Evolutionary conservation across 768 basidiomycete species (phyloP).

Genomic region (Botryobasidium botryosum): DNA sequence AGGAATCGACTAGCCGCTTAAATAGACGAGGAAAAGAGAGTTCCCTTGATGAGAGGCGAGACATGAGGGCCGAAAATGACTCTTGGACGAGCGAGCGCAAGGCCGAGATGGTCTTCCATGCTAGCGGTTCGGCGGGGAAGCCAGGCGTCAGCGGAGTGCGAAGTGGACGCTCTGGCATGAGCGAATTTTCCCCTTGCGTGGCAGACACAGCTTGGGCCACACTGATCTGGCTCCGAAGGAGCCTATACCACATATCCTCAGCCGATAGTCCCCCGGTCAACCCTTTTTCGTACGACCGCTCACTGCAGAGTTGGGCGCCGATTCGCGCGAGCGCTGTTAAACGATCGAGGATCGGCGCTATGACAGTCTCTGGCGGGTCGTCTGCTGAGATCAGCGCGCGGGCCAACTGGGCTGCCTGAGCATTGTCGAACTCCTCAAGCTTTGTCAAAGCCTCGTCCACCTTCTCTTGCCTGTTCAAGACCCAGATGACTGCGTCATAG

Average conservation of each 20-base stretch:
- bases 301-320: conserved; percentile 52
- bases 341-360: conserved; percentile 28
- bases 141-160: too few species aligned
- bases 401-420: conserved; percentile 10
- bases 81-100: conserved; percentile 66
- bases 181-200: conserved; percentile 12
- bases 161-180: too few species aligned
- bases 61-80: conserved; percentile 69
- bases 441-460: conserved; percentile 49
- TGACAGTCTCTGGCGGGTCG: conserved; percentile 12
- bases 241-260: conserved; percentile 82
- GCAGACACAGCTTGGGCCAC: conserved; percentile 54
- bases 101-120: too few species aligned
- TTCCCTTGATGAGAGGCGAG: conserved; percentile 58
- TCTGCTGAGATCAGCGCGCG: background rate
- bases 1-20: conserved; percentile 73
- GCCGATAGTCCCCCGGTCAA: conserved; percentile 19
- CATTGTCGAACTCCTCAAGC: conserved; percentile 27
- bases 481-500: conserved; percentile 73
- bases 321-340: conserved; percentile 42
- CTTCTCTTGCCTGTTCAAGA: conserved; percentile 43
- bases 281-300: conserved; percentile 32
- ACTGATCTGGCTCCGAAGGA: conserved; percentile 67
- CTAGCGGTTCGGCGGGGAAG: too few species aligned
- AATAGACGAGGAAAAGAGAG: conserved; percentile 88